Evolutionary conservation across 2,329 filamentous ascomycete genomes (phyloP).

Genomic region (Talaromyces islandicus): DNA sequence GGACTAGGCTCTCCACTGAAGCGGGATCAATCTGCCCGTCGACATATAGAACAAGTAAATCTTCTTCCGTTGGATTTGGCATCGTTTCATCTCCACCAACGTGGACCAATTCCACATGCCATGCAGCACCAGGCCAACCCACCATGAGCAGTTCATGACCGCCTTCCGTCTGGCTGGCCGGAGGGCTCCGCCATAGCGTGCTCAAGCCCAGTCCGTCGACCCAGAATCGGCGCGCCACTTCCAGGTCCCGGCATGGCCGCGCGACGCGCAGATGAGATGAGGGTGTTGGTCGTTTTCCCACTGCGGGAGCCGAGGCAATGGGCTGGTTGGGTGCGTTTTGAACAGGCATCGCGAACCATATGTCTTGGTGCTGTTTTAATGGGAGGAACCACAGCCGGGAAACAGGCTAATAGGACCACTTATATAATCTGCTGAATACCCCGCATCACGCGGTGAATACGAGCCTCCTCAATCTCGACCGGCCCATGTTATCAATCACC

Average conservation of each 20-base stretch:
- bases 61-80: constrained; percentile 35
- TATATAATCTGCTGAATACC: not conserved
- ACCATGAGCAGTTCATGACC: constrained; percentile 40
- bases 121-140: constrained; percentile 30
- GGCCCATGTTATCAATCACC: not conserved
- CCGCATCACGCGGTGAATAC: not conserved
- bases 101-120: constrained; percentile 42
- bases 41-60: constrained; percentile 42
- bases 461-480: not conserved
- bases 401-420: not conserved
- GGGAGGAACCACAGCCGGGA: not conserved
- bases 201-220: constrained; percentile 36
- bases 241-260: constrained; percentile 35
- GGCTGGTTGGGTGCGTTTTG: not conserved
- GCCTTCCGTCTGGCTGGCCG: constrained; percentile 13
- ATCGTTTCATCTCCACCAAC: constrained; percentile 18
- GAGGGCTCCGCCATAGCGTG: constrained; percentile 22
- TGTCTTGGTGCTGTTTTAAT: not conserved
- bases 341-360: not conserved
- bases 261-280: constrained; percentile 33
- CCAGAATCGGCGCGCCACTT: constrained; percentile 38
- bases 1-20: constrained; percentile 30
- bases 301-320: not conserved
- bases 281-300: constrained; percentile 8
- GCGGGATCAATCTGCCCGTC: constrained; percentile 24